Evolutionary conservation across 192 early-diverging fungal species (phyloP), one percentile per base, ranked within the genome.

Genomic region (Backusella liffmaniae): DNA sequence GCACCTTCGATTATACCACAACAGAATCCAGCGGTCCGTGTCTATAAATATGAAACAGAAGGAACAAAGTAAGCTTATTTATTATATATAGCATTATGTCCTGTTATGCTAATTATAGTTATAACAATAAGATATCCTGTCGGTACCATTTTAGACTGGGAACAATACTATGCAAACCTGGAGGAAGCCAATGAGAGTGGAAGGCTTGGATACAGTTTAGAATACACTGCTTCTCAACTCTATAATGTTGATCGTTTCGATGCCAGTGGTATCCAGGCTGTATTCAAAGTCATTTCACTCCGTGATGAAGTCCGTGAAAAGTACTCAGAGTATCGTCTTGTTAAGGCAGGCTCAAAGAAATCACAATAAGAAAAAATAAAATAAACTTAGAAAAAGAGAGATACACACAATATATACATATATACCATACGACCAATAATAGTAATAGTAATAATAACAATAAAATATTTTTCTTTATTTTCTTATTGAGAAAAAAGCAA

Each of bases 21-120:
- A 34, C 75, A 82, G 42, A 82, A 85, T 37, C 79, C 84, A 21
- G 84, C 75, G 49, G 34, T 85, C 35, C 81, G 84, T 29, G 73
- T 79, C 5, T 85, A 85, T 36, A 53, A 69, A 4, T 85, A 85
- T 72, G 79, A 80, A 32, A 81, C 77, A 3, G n/a, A 37, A 18
- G 76, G 67, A 18, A 39, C 35, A 30, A 42, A 16, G 44, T 76
- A 44, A 73, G 36, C 53, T 23, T 9, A 23, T 21, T 26, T 56
- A 23, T 18, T 44, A 16, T 59, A 44, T 36, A 13, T 15, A 13
- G 15, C 34, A 75, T n/a, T 32, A 23, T 6, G 32, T 66, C 6
- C 6, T 70, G 65, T 62, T 70, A 16, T 26, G 5, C 39, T 75
- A n/a, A 46, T 37, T 21, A 3, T 73, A 53, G n/a, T n/a, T 15